Conservation (phyloP, 805 yeast genomes). For the Myxozyma geophila region DNA sequence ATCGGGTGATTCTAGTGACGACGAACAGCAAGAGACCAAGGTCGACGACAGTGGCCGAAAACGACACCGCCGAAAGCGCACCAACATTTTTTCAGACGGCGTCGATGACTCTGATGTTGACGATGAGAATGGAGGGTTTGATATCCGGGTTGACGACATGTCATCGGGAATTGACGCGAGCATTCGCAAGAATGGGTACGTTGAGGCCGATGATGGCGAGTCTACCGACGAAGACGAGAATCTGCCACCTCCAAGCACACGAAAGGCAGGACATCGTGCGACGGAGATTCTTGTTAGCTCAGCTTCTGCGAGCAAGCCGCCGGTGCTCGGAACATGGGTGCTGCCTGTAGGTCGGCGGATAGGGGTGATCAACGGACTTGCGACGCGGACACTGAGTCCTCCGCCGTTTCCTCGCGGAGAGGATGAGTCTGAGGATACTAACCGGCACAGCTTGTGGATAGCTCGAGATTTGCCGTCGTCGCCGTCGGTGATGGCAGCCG, state of each 20-base stretch:
- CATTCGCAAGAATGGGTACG: conserved; percentile 43
- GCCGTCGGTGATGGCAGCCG: conserved; percentile 27
- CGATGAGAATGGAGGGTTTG: conserved; percentile 21
- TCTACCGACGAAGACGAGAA: conserved; percentile 93
- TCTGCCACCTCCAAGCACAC: conserved; percentile 70
- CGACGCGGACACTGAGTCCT: conserved; percentile 79
- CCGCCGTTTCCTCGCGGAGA: conserved; percentile 40
- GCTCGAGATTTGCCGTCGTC: conserved; percentile 13
- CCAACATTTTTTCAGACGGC: conserved; percentile 24
- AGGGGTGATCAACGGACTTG: conserved; percentile 91
- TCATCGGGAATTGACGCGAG: conserved; percentile 44
- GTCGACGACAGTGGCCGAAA: conserved; percentile 21
- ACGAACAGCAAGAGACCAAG: conserved; percentile 32
- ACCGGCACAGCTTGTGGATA: conserved; percentile 5
- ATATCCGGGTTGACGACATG: conserved; percentile 41
- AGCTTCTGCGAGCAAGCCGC: conserved; percentile 86
- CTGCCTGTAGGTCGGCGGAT: conserved; percentile 76
- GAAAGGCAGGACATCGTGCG: conserved; percentile 73
- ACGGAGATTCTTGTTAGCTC: conserved; percentile 85
- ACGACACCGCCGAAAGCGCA: conserved; percentile 21
- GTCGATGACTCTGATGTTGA: conserved; percentile 38
- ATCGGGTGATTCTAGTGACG: conserved; percentile 46
- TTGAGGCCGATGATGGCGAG: conserved; percentile 62
- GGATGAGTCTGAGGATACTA: conserved; percentile 12
- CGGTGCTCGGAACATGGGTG: conserved; percentile 90